These are phyloP conservation scores for Pterocarpus santalinus DNA, from an alignment of 306 rosid genomes.

Conservation along the genomic window DNA sequence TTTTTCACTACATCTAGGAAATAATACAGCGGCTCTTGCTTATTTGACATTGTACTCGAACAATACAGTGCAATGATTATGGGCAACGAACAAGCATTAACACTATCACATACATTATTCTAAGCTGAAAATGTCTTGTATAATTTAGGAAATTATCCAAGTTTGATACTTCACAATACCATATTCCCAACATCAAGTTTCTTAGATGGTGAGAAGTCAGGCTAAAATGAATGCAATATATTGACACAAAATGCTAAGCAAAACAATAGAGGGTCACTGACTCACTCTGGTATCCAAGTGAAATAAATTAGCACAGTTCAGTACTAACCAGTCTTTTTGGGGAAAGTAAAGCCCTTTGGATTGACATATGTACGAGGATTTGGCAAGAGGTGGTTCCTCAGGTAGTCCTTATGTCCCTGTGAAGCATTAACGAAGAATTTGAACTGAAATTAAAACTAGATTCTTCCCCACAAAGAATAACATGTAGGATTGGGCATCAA, in stretches of 20 bases:
- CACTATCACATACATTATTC: background rate
- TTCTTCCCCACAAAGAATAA: background rate
- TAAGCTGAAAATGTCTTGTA: background rate
- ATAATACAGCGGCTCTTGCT: background rate
- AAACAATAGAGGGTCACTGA: background rate
- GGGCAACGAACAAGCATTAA: background rate
- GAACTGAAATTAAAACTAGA: constrained; percentile 21
- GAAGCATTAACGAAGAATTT: constrained; percentile 35
- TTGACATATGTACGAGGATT: constrained; percentile 89
- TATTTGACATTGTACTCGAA: too few relatives aligned
- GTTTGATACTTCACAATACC: background rate
- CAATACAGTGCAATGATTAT: background rate
- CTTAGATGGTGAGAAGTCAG: background rate
- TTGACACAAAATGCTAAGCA: background rate
- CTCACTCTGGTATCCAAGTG: background rate
- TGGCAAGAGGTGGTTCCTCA: constrained; percentile 85
- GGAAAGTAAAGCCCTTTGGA: constrained; percentile 67
- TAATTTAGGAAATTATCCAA: background rate
- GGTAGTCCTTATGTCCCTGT: constrained; percentile 90
- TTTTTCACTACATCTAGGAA: background rate
- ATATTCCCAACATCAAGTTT: background rate
- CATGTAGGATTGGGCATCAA: constrained; percentile 21
- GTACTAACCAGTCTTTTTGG: constrained; percentile 85
- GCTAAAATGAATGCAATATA: background rate
- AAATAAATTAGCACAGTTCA: constrained; percentile 23